Evolutionary conservation across 352 stramenopile species (phyloP), one percentile per base, ranked within the genome.

Genomic region (Pythium oligandrum): DNA sequence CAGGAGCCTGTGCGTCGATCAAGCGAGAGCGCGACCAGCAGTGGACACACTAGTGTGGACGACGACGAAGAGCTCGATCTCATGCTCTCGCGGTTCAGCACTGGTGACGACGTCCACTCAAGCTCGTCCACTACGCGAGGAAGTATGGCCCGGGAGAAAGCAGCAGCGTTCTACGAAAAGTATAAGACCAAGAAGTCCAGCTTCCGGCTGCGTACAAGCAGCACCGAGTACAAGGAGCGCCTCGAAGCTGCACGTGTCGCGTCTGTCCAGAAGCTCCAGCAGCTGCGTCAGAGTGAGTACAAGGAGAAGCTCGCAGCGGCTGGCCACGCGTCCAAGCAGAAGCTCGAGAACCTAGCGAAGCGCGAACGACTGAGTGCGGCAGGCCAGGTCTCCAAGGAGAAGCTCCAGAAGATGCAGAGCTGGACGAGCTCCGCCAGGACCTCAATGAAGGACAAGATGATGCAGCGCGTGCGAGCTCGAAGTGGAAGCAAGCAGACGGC

Each of bases 341-440:
- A 61, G 42, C 48, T 55, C 10, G 48, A 36, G 3, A 57, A 45
- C 37, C 52, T 56, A 40, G 48, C 44, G 6, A 56, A 48, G 11
- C 51, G 53, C n/a, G 49, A 64, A 11, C 55, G 48, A 30, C 33
- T 64, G 3, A 39, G 49, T 26, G 60, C 39, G 3, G 60, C 60
- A 17, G 53, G 53, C 33, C 53, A 62, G 31, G 59, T 55, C 3
- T 67, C 59, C 32, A 61, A 59, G 10, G 48, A 67, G 34, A 67
- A 67, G 33, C 44, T 66, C 9, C 44, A 33, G 36, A 44, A 40
- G 11, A 42, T 42, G 38, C 38, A 12, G 38, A 12, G 51, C 51
- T 7, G 55, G 52, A 32, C 45, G 55, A 31, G 50, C 39, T 10
- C 58, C 58, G 5, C 53, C 9, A 57, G 51, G 44, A 59, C 36